phyloP scores from a whole-genome alignment of 169 alveolate genomes.

The Eimeria acervulina region DNA sequence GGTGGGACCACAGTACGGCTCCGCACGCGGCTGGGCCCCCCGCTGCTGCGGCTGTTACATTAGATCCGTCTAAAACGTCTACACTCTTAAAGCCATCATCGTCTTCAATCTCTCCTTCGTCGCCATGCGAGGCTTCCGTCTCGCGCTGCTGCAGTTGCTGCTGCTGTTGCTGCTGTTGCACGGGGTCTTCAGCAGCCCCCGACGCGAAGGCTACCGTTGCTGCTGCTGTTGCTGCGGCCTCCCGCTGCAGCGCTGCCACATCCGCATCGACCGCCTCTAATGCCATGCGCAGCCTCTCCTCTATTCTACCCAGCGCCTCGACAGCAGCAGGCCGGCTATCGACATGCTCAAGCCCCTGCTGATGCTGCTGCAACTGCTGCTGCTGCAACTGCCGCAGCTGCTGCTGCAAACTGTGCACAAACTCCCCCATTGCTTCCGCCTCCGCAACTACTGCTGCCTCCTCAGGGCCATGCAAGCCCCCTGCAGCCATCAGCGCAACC shows the following conservation, averaged over 20 bases:
- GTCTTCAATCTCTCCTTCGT: constrained; percentile 45
- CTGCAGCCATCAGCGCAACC: constrained; percentile 50
- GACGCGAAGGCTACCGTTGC: constrained; percentile 42
- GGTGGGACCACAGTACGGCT: constrained; percentile 43
- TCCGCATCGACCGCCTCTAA: constrained; percentile 58
- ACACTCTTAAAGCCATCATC: constrained; percentile 56
- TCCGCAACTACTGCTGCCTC: constrained; percentile 65
- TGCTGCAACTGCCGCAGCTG: constrained; percentile 65
- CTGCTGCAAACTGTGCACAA: constrained; percentile 31
- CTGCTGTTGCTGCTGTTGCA: constrained; percentile 58
- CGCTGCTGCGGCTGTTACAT: constrained; percentile 67
- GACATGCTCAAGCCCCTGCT: constrained; percentile 15
- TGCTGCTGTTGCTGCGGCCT: constrained; percentile 78
- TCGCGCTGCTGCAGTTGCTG: constrained; percentile 46
- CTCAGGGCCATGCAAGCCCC: constrained; percentile 24
- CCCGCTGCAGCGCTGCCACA: constrained; percentile 72
- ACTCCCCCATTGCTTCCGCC: constrained; percentile 55
- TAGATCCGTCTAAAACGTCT: background rate
- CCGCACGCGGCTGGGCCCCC: constrained; percentile 7
- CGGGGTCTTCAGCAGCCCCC: background rate
- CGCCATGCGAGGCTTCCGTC: constrained; percentile 35
- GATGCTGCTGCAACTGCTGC: constrained; percentile 48
- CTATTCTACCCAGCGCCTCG: background rate
- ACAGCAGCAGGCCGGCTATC: background rate
- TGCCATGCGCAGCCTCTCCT: constrained; percentile 54